A percentile compares a stretch with the other conserved stretches of the same genome.
Conservation (phyloP, 148 eudicot genomes). For the Vaccinium corymbosum region DNA sequence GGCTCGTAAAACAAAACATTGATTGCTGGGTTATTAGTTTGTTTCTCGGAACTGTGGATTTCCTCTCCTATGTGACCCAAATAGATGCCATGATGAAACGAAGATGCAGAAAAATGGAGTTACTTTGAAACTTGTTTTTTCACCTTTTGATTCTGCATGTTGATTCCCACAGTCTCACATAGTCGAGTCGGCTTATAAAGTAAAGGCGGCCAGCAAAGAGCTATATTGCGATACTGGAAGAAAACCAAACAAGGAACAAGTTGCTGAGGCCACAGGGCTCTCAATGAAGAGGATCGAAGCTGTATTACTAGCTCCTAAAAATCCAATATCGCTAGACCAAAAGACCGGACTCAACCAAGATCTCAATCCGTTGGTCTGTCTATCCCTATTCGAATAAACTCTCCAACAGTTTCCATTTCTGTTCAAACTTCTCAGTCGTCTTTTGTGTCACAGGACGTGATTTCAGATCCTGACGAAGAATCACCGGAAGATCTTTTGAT, state of each 20-base stretch:
- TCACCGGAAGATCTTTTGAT: conserved; percentile 55
- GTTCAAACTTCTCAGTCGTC: not conserved
- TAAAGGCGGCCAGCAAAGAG: conserved; percentile 72
- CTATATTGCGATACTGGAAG: conserved; percentile 64
- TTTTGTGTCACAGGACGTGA: conserved; percentile 42
- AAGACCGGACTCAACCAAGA: conserved; percentile 55
- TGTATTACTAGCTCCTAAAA: conserved; percentile 73
- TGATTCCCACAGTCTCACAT: conserved; percentile 59
- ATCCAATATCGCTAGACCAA: conserved; percentile 90
- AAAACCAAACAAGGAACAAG: conserved; percentile 69
- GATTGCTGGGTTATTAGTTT: not conserved
- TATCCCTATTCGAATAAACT: not conserved
- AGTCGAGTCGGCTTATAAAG: conserved; percentile 75
- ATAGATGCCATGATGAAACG: not conserved
- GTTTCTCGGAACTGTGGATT: not conserved
- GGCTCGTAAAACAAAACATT: not conserved
- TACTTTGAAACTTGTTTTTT: not conserved
- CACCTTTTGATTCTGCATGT: not conserved
- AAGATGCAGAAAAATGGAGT: not conserved
- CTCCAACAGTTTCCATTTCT: not conserved
- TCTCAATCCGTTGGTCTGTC: conserved; percentile 67
- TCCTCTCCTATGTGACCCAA: not conserved
- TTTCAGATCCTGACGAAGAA: conserved; percentile 66
- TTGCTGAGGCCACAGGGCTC: conserved; percentile 87
- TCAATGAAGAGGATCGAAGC: conserved; percentile 75